A percentile compares a stretch with the other conserved stretches of the same genome.
These are phyloP conservation scores for Paecilomyces sp. DNA, from an alignment of 2,329 filamentous ascomycete genomes.

Conservation along the genomic window DNA sequence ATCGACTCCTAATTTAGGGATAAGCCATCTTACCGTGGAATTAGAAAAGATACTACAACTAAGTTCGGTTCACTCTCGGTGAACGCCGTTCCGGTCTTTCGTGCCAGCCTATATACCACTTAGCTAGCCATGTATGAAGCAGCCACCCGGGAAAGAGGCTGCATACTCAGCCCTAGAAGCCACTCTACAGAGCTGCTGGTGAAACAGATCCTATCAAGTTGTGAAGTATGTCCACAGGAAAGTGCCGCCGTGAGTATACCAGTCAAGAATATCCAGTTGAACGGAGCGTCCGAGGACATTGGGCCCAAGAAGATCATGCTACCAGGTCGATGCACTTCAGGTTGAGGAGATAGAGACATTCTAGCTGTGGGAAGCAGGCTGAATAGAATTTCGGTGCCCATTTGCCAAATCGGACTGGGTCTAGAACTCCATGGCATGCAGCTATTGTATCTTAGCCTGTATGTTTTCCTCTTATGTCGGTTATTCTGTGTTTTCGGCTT, in stretches of 20 bases:
- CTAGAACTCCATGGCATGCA: neutral
- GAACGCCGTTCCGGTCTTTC: neutral
- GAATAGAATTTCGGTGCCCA: neutral
- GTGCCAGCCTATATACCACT: neutral
- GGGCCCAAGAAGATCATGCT: neutral
- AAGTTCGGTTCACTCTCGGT: neutral
- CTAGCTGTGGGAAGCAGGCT: neutral
- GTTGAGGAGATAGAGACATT: neutral
- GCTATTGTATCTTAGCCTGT: neutral
- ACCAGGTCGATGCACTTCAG: neutral
- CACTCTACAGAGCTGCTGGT: neutral
- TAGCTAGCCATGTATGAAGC: neutral
- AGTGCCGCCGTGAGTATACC: neutral
- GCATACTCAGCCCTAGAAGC: neutral
- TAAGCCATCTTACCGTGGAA: neutral
- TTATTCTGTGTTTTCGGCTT: neutral
- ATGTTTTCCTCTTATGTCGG: neutral
- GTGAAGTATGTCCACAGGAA: neutral
- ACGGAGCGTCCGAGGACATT: neutral
- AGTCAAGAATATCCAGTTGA: neutral
- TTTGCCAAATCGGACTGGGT: neutral
- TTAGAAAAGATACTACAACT: neutral
- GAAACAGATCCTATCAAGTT: neutral
- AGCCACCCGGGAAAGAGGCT: neutral
- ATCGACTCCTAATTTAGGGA: neutral